Evolutionary conservation across 2,329 filamentous ascomycete species (phyloP), one percentile per base, ranked within the genome.

Genomic region (Rugonectria rugulosa): DNA sequence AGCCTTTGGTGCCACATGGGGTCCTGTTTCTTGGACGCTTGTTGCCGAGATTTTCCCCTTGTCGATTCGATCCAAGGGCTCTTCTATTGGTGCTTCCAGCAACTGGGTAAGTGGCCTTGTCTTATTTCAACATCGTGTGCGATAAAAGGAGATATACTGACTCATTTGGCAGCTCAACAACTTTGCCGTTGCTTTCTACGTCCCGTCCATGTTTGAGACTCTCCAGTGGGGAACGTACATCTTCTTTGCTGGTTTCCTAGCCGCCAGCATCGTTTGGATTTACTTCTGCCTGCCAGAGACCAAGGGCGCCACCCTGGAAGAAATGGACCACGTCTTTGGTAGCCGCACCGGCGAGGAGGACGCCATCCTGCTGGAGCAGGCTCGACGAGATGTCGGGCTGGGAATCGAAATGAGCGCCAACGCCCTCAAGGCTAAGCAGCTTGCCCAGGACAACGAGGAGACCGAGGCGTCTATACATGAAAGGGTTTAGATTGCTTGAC

Each of bases 211-310:
- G 66, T 57, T 68, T 3, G 54, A 66, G 24, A 56, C 58, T 0
- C 57, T 75, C 57, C 62, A 73, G n/a, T 84, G 77, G 68, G 82
- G 81, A 14, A 81, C 81, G 0, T 85, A 83, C 64, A 81, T 83
- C 57, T 84, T 86, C 72, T 86, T 86, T 60, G 79, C 79, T 5
- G 74, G 73, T 0, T 76, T 82, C 40, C 80, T 82, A 26, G 70
- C 79, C 6, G 66, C 70, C 3, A 76, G 80, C 1, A 74, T 78
- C 23, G 64, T 79, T 6, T 85, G 80, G 67, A 75, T 81, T 7
- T 81, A 73, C 59, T 79, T 81, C 64, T 75, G 74, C 43, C 70
- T 85, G 3, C 82, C 82, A 1, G 82, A 85, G 65, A 86, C 83
- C 3, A 83, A 82, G 65, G 79, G 79, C 40, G 74, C 79, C 29